Evolutionary conservation across 163 green algal species (phyloP), one percentile per base, ranked within the genome.

Genomic region (Prototheca cutis): DNA sequence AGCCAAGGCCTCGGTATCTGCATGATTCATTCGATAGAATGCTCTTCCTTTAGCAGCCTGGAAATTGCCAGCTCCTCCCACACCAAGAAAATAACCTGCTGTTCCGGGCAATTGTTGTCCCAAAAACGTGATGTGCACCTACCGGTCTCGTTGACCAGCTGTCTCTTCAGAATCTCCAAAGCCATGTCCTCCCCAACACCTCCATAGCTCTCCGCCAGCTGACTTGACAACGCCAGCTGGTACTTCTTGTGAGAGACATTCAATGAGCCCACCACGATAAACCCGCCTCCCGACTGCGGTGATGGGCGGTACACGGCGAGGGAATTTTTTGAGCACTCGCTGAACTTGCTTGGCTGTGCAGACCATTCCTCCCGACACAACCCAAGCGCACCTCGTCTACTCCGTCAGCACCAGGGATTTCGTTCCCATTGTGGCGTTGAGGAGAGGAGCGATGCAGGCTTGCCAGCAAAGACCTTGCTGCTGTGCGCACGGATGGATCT

Each of bases 111-210:
- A n/a, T n/a, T n/a, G n/a, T n/a, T n/a, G n/a, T n/a, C n/a, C n/a
- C n/a, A n/a, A n/a, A n/a, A n/a, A n/a, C n/a, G n/a, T n/a, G n/a
- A n/a, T n/a, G n/a, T n/a, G 10, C 19, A 23, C 24, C 7, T 24
- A 53, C 54, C n/a, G 10, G 25, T 61, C 7, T 55, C 10, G 27
- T 59, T 45, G 19, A 32, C 72, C 62, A 94, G 76, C 75, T 94
- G 82, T 1, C 90, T 81, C 6, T 73, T 85, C 76, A 96, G 83
- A 76, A 96, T 76, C 74, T 97, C 90, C 47, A 93, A 75, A 36
- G 81, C 88, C 62, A 97, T 64, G 4, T 70, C 48, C 68, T 93
- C 81, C 40, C 66, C 85, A 45, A 94, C 65, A 66, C 91, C 80
- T 6, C 76, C 67, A 63, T 95, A 86, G 40, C 92, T 78, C 57